These are phyloP conservation scores for Pythium oligandrum DNA, from an alignment of 352 stramenopile genomes.

Conservation along the genomic window DNA sequence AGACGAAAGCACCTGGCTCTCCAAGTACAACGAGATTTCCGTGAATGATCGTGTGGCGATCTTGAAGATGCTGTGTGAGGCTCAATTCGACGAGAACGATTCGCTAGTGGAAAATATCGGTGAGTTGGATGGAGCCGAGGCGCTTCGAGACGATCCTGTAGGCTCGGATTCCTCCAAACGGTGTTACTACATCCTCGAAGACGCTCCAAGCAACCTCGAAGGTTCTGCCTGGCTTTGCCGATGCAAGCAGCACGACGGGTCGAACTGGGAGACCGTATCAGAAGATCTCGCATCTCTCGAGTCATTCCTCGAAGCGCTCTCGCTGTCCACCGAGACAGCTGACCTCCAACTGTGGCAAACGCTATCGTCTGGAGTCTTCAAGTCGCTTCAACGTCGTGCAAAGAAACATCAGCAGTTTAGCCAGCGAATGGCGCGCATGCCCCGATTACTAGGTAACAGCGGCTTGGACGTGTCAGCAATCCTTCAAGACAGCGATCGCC, in stretches of 20 bases:
- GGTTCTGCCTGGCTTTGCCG: conserved; percentile 59
- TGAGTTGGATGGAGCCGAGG: conserved; percentile 36
- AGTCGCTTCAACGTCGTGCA: conserved; percentile 41
- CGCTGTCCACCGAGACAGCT: conserved; percentile 35
- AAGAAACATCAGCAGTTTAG: conserved; percentile 41
- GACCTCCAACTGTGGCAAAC: conserved; percentile 57
- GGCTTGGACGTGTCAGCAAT: conserved; percentile 25
- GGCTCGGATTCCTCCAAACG: conserved; percentile 39
- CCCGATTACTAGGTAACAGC: conserved; percentile 28
- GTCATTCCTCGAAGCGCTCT: conserved; percentile 41
- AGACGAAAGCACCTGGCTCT: conserved; percentile 22
- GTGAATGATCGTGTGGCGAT: conserved; percentile 38
- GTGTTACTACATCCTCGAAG: conserved; percentile 59
- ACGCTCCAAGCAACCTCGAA: conserved; percentile 45
- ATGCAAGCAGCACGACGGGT: conserved; percentile 27
- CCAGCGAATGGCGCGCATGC: conserved; percentile 35
- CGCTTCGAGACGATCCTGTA: conserved; percentile 43
- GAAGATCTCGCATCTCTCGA: conserved; percentile 49
- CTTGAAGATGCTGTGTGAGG: conserved; percentile 59
- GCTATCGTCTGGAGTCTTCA: conserved; percentile 32
- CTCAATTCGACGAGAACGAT: conserved; percentile 65
- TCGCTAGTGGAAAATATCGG: conserved; percentile 49
- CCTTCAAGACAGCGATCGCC: conserved; percentile 24
- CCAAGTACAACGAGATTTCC: conserved; percentile 36
- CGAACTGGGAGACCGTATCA: conserved; percentile 57